Evolutionary conservation across 2,329 filamentous ascomycete species (phyloP), one percentile per base, ranked within the genome.

Genomic region (Claviceps purpurea): DNA sequence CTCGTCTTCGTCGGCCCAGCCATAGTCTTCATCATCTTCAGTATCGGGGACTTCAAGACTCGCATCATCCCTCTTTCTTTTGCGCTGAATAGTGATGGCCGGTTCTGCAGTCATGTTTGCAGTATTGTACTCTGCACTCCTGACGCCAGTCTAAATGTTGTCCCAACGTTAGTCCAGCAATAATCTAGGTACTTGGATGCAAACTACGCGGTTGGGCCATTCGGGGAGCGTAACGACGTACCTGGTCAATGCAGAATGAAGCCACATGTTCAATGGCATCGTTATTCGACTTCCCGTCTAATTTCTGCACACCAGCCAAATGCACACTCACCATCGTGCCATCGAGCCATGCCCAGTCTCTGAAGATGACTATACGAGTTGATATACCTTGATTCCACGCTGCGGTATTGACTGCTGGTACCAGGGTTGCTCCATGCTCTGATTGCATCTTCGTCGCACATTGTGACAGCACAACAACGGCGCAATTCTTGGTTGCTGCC

Each of bases 321-420:
- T 79, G 75, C 44, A 78, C 66, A 57, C 75, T 73, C 54, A 72
- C 71, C 24, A 72, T 68, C 18, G 65, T 67, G 45, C 68, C 68
- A 44, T 68, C 67, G 50, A 69, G 67, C 68, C 74, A 78, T 55
- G 73, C 76, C 78, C 80, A 90, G 68, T 95, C 88, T 60, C 85
- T 78, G 65, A 93, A 95, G 38, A 95, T 67, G 24, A 85, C 84
- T 55, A 95, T 65, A 51, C 89, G 77, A 43, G 81, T 86, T 55
- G 81, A 79, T 40, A 95, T 72, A 37, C 82, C 84, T 56, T 80
- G 81, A 55, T 95, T 89, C 90, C 90, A 96, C 43, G 85, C 79
- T 20, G 74, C 75, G 14, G 85, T 82, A 52, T 84, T 84, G 56
- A 96, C 75, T 42, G 87, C 81, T 16, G 89, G 85, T 50, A 84